Conservation (phyloP, 768 basidiomycete species). For the Kwoniella botswanensis region DNA sequence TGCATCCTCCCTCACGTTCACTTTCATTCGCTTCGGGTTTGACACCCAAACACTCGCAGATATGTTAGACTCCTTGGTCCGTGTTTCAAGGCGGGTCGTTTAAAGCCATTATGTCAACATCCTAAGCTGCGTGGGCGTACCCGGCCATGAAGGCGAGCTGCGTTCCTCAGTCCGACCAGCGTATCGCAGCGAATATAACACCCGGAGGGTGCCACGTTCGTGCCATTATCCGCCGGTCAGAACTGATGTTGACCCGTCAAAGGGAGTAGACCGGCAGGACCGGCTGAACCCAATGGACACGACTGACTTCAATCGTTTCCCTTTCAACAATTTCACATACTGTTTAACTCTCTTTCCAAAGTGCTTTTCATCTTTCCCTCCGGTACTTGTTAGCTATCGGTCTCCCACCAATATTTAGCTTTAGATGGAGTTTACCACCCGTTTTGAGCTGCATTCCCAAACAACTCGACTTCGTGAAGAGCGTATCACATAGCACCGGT, state of each 20-base stretch:
- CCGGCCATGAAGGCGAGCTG: conserved; percentile 67
- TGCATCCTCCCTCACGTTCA: conserved; percentile 68
- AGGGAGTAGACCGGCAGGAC: conserved; percentile 66
- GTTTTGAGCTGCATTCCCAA: conserved; percentile 83
- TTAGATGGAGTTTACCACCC: conserved; percentile 85
- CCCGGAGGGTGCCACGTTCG: conserved; percentile 70
- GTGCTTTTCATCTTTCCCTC: conserved; percentile 83
- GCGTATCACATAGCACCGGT: conserved; percentile 71
- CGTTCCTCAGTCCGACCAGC: conserved; percentile 67
- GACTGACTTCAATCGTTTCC: conserved; percentile 78
- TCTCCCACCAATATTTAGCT: conserved; percentile 81
- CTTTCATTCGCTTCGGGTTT: conserved; percentile 76
- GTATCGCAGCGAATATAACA: conserved; percentile 75
- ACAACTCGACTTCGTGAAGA: conserved; percentile 80
- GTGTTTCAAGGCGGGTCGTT: conserved; percentile 82
- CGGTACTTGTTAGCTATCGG: conserved; percentile 83
- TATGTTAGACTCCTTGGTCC: conserved; percentile 86
- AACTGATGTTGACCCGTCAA: conserved; percentile 73
- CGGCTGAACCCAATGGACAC: conserved; percentile 66
- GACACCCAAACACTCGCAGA: conserved; percentile 77
- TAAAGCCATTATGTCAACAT: conserved; percentile 79
- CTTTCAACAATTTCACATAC: conserved; percentile 82
- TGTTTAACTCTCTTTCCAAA: conserved; percentile 80
- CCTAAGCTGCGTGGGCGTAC: conserved; percentile 68
- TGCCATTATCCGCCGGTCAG: conserved; percentile 66